phyloP scores from a whole-genome alignment of 371 early-diverging fungal species.

The Paraphysoderma sedebokerense region DNA sequence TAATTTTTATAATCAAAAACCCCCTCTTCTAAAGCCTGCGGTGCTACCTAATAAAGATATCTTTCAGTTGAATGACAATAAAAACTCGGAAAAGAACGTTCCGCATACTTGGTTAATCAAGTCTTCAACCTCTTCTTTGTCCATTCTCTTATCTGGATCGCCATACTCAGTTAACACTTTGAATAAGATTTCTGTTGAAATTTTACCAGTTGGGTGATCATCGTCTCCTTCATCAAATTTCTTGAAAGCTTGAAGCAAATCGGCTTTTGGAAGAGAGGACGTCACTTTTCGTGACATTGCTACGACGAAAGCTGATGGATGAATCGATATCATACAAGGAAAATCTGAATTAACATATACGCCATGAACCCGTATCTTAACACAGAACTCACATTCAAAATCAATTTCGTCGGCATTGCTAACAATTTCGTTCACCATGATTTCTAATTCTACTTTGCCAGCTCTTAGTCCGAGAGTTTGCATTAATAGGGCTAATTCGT shows the following conservation, averaged over 20 bases:
- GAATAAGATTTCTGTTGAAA: not conserved
- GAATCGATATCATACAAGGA: not conserved
- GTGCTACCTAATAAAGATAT: not conserved
- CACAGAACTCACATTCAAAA: not conserved
- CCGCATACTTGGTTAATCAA: too few relatives aligned
- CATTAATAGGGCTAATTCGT: constrained; percentile 2
- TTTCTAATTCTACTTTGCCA: not conserved
- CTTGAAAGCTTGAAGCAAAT: not conserved
- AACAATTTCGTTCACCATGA: constrained; percentile 3
- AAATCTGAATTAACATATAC: not conserved
- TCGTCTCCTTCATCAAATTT: not conserved
- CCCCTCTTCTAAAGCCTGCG: constrained; percentile 1
- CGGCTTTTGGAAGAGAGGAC: not conserved
- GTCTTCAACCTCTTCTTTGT: constrained; percentile 1
- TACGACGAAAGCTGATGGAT: not conserved
- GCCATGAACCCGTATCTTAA: too few relatives aligned
- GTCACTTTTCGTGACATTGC: constrained; percentile 4
- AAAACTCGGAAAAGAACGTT: too few relatives aligned
- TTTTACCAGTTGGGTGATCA: not conserved
- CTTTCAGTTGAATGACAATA: too few relatives aligned
- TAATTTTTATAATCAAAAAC: constrained; percentile 1
- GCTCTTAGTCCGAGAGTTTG: not conserved
- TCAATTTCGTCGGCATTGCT: constrained; percentile 1
- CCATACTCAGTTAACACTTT: not conserved
- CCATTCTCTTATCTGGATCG: not conserved